Percentiles rank a stretch among this genome's conserved stretches.
phyloP scores from a whole-genome alignment of 2,329 filamentous ascomycete species.

The Lecanicillium sp. region DNA sequence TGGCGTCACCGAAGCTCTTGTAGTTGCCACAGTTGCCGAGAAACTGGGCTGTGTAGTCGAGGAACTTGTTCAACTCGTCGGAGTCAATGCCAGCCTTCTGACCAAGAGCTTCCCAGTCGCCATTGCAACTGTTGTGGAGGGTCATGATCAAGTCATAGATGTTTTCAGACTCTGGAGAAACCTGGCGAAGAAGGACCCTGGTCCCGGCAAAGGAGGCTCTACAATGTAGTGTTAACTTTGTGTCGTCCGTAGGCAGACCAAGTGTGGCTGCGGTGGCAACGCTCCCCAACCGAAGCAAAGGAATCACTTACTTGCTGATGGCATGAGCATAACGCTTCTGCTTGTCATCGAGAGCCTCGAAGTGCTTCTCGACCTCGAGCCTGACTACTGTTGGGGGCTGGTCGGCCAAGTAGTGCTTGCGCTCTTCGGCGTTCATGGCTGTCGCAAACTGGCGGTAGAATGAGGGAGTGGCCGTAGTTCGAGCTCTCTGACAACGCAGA shows the following conservation, averaged over 20 bases:
- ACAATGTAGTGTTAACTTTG: constrained; percentile 5
- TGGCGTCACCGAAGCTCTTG: constrained; percentile 79
- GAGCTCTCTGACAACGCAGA: neutral
- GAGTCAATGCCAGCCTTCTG: constrained; percentile 55
- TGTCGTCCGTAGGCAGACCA: constrained; percentile 27
- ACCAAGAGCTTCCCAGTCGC: constrained; percentile 63
- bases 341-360: constrained; percentile 64
- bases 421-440: constrained; percentile 51
- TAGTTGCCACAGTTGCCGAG: constrained; percentile 78
- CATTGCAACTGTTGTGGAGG: constrained; percentile 56
- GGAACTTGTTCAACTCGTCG: constrained; percentile 57
- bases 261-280: constrained; percentile 30
- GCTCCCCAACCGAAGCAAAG: no score
- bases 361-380: constrained; percentile 87
- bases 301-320: constrained; percentile 60
- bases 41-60: constrained; percentile 72
- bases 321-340: constrained; percentile 90
- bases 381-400: constrained; percentile 81
- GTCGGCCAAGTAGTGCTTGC: constrained; percentile 80
- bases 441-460: constrained; percentile 10
- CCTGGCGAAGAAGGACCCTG: constrained; percentile 70
- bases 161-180: constrained; percentile 71
- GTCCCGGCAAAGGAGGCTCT: constrained; percentile 72
- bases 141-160: constrained; percentile 76
- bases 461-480: constrained; percentile 13